Conservation (phyloP, 352 stramenopile species). For the Phytophthora nicotianae region DNA sequence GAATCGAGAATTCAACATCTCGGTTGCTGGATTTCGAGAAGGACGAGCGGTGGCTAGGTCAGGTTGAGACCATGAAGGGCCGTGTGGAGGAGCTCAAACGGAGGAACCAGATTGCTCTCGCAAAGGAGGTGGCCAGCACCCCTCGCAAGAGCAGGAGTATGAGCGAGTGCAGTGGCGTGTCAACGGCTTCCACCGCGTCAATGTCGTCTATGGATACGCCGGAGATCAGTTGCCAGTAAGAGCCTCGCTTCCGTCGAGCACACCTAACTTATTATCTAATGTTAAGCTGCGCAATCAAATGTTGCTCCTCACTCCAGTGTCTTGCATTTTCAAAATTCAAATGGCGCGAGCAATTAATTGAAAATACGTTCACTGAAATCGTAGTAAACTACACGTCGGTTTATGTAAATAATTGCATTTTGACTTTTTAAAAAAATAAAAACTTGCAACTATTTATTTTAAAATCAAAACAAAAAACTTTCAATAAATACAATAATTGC, state of each 20-base stretch:
- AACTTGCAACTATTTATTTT: too few relatives aligned
- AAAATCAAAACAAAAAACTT: constrained; percentile 3
- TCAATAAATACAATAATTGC: constrained; percentile 1
- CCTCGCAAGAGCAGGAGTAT: constrained; percentile 36
- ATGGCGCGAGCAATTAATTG: background rate
- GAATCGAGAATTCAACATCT: constrained; percentile 38
- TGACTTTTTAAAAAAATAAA: too few relatives aligned
- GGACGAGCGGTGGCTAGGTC: constrained; percentile 37
- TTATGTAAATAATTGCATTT: too few relatives aligned
- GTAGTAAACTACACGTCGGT: too few relatives aligned
- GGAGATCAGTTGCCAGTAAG: constrained; percentile 32
- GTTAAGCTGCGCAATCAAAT: constrained; percentile 38
- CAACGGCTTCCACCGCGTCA: constrained; percentile 37
- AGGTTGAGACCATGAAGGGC: constrained; percentile 37
- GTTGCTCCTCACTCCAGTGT: background rate
- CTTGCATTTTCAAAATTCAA: constrained; percentile 12
- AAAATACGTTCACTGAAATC: too few relatives aligned
- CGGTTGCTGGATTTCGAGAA: constrained; percentile 42
- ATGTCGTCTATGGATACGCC: constrained; percentile 37
- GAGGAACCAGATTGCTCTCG: constrained; percentile 28
- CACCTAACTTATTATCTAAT: constrained; percentile 45
- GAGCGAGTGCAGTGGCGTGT: constrained; percentile 43
- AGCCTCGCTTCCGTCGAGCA: constrained; percentile 12
- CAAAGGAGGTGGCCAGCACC: constrained; percentile 23
- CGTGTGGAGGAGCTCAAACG: constrained; percentile 40